phyloP scores from a whole-genome alignment of 2,329 filamentous ascomycete species.

The Diplodia scrobiculata region DNA sequence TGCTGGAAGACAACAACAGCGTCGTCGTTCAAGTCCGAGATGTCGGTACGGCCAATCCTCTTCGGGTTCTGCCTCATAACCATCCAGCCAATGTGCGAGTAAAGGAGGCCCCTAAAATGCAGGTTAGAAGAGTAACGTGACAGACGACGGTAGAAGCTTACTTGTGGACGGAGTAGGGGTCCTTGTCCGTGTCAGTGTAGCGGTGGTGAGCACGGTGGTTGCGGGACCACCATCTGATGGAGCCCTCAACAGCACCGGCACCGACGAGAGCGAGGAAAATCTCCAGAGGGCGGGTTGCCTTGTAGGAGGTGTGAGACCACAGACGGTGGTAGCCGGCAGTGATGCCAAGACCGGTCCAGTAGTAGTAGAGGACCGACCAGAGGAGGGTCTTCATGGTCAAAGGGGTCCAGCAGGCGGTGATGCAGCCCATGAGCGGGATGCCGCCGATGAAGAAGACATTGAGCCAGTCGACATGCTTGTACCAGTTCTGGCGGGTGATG shows the following conservation, averaged over 20 bases:
- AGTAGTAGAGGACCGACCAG: constrained; percentile 79
- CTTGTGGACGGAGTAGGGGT: constrained; percentile 58
- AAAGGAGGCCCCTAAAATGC: constrained; percentile 45
- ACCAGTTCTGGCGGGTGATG: constrained; percentile 81
- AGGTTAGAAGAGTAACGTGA: constrained; percentile 17
- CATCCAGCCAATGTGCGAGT: constrained; percentile 58
- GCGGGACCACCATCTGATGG: constrained; percentile 55
- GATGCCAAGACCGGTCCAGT: constrained; percentile 73
- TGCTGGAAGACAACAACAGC: constrained; percentile 56
- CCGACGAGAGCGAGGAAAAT: constrained; percentile 54
- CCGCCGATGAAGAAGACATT: constrained; percentile 81
- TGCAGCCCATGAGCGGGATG: constrained; percentile 72
- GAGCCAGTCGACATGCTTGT: constrained; percentile 93
- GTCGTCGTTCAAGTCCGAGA: constrained; percentile 56
- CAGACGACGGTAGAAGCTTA: neutral
- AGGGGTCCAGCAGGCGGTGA: constrained; percentile 79
- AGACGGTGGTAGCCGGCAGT: constrained; percentile 68
- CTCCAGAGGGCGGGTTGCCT: constrained; percentile 49
- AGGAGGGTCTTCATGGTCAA: constrained; percentile 70
- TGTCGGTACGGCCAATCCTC: constrained; percentile 55
- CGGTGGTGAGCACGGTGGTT: constrained; percentile 57
- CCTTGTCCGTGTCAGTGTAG: constrained; percentile 57
- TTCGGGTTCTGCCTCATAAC: constrained; percentile 59
- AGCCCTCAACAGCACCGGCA: constrained; percentile 54
- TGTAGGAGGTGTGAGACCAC: constrained; percentile 62